Evolutionary conservation across 768 basidiomycete genomes (phyloP).

Genomic region (Saitozyma podzolica): DNA sequence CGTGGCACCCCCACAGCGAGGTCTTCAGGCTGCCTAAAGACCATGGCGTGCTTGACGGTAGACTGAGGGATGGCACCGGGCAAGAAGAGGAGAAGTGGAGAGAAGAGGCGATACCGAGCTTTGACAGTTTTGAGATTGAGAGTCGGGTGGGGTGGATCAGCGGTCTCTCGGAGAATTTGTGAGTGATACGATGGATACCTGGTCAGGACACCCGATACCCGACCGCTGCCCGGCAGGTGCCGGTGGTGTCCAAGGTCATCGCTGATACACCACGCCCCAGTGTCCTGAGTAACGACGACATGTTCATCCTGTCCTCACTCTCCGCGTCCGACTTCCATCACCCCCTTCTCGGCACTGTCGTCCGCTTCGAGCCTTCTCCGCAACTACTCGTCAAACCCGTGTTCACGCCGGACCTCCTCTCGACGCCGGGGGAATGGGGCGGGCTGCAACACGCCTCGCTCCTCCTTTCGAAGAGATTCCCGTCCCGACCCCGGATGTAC

Average conservation of each 20-base stretch:
- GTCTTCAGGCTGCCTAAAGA: conserved; percentile 34
- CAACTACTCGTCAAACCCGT: conserved; percentile 32
- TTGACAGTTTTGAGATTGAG: conserved; percentile 50
- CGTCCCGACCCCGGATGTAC: conserved; percentile 33
- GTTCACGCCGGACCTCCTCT: conserved; percentile 19
- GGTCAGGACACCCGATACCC: no score
- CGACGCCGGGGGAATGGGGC: conserved; percentile 48
- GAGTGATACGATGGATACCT: conserved; percentile 7
- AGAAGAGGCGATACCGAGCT: conserved; percentile 32
- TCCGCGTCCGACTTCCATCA: conserved; percentile 43
- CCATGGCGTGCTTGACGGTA: conserved; percentile 6
- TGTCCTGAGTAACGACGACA: conserved; percentile 48
- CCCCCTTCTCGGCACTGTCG: conserved; percentile 40
- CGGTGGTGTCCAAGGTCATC: no score
- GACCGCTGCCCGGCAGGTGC: no score
- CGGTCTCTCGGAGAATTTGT: conserved; percentile 43
- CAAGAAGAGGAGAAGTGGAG: conserved; percentile 36
- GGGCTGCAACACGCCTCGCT: conserved; percentile 43
- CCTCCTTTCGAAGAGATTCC: conserved; percentile 42
- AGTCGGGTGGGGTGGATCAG: conserved; percentile 38
- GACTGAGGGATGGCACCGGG: background rate
- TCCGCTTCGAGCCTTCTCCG: conserved; percentile 30
- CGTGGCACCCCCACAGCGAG: conserved; percentile 50
- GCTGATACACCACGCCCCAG: conserved; percentile 7
- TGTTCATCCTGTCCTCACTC: conserved; percentile 41